Evolutionary conservation across 305 asterid species (phyloP).

Genomic region (Ajuga reptans): DNA sequence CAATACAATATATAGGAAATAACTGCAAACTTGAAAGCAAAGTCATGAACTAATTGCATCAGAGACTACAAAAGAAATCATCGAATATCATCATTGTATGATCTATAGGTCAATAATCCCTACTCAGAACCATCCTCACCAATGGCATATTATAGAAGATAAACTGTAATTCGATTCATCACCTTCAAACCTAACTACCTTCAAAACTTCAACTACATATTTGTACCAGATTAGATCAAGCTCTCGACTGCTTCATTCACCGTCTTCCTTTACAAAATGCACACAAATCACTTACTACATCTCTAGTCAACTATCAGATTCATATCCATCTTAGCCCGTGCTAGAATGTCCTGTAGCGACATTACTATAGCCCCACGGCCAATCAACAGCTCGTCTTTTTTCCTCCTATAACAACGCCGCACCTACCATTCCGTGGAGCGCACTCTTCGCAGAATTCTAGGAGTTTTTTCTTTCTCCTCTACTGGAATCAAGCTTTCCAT

Average conservation of each 20-base stretch:
- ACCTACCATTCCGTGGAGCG: slow-evolving; percentile 44
- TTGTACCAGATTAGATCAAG: background rate
- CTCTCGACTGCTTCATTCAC: slow-evolving; percentile 9
- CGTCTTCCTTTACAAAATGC: slow-evolving; percentile 9
- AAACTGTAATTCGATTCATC: background rate
- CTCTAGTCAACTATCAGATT: slow-evolving; percentile 5
- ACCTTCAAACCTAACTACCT: background rate
- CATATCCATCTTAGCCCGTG: slow-evolving; percentile 4
- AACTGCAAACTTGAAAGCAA: background rate
- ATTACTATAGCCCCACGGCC: slow-evolving; percentile 19
- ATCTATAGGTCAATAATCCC: background rate
- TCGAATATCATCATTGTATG: background rate
- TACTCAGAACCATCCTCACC: slow-evolving; percentile 7
- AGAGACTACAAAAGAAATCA: background rate
- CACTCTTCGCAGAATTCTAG: slow-evolving; percentile 51
- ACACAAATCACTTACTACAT: background rate
- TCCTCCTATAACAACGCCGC: background rate
- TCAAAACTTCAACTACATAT: slow-evolving; percentile 3
- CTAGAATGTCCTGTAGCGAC: slow-evolving; percentile 24
- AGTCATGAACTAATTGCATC: background rate
- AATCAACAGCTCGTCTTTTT: slow-evolving; percentile 9
- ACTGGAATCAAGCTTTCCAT: slow-evolving; percentile 73
- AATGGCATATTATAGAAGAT: background rate
- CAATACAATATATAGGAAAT: too few species aligned
- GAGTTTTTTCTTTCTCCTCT: slow-evolving; percentile 53